Evolutionary conservation across 164 flowering plant species (phyloP).

Genomic region (Echeveria elegans): DNA sequence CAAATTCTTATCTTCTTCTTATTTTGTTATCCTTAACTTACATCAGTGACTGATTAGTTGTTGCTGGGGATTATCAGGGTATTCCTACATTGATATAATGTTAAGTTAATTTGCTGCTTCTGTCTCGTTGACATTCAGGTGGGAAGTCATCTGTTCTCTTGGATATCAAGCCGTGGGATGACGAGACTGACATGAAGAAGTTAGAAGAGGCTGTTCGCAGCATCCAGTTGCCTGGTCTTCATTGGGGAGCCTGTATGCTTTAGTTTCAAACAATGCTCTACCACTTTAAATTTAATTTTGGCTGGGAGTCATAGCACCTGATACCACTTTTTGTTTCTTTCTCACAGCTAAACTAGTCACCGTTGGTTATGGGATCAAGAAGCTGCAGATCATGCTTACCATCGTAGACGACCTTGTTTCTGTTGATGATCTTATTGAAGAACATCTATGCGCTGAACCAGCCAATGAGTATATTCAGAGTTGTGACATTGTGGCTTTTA

Average conservation of each 20-base stretch:
- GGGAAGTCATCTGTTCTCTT: conserved; percentile 87
- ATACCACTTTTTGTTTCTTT: not conserved
- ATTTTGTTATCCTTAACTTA: too few species aligned
- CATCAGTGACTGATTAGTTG: too few species aligned
- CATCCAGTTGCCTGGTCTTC: conserved; percentile 56
- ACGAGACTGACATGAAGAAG: conserved; percentile 83
- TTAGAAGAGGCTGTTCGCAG: conserved; percentile 77
- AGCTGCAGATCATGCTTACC: conserved; percentile 76
- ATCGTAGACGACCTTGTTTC: conserved; percentile 92
- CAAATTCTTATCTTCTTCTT: too few species aligned
- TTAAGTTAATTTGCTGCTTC: too few species aligned
- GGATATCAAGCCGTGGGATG: conserved; percentile 95
- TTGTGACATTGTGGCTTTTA: conserved; percentile 93
- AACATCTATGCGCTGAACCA: conserved; percentile 59
- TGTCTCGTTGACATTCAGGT: conserved; percentile 30
- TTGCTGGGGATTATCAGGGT: too few species aligned
- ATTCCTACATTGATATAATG: too few species aligned
- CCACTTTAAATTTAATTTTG: not conserved
- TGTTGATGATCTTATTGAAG: conserved; percentile 72
- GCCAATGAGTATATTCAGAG: conserved; percentile 79
- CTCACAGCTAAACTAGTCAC: conserved; percentile 73
- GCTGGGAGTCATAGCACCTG: not conserved
- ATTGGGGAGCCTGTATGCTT: conserved; percentile 70
- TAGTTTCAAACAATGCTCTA: not conserved
- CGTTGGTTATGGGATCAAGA: conserved; percentile 95